Base-by-base conservation (phyloP, 495 filamentous ascomycete genomes). In the Aspergillus ellipticus region DNA sequence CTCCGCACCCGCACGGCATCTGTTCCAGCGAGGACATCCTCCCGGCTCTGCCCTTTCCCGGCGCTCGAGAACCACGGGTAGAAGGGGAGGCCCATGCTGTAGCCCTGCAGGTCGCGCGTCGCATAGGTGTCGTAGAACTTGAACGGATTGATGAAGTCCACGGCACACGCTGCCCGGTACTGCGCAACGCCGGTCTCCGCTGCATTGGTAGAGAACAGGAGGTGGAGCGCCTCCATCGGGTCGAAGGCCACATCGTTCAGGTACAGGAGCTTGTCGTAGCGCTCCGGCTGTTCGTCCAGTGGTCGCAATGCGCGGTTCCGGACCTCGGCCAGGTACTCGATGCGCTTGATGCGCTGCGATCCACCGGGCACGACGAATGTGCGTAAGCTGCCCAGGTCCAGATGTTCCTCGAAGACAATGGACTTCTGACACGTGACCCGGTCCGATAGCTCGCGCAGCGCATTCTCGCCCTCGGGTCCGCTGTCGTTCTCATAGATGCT, bases 91-190 rank as follows among this genome's bases (percentile, higher is more conserved):
- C 86, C 89, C 59, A 86, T 77, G 49, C 77, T 78, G 61, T 84
- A 88, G 1, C 89, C 89, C 54, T 92, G 84, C 5, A 79, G 66
- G 60, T 94, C 89, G 4, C 89, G 79, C 17, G 86, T 86, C 10
- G 89, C 89, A 74, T 86, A 92, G 3, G 87, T 86, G 69, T 94
- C 89, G 63, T 94, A 94, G 67, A 87, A 89, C 60, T 89, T 89
- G 69, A 90, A 83, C 0, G 86, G 81, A 47, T 85, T 85, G 63
- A 85, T 82, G 57, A 88, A 93, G 65, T 94, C 89, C 6, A 89
- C 72, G 3, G 86, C 89, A 61, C 89, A 94, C 2, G 87, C 89
- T n/a, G 88, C 86, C n/a, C 84, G 81, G 62, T 90, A 92, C 46
- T 79, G 66, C 2, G 85, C 65, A n/a, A 73, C 66, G 19, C 86